Evolutionary conservation across 345 rosid species (phyloP).

Genomic region (Microcos paniculata): DNA sequence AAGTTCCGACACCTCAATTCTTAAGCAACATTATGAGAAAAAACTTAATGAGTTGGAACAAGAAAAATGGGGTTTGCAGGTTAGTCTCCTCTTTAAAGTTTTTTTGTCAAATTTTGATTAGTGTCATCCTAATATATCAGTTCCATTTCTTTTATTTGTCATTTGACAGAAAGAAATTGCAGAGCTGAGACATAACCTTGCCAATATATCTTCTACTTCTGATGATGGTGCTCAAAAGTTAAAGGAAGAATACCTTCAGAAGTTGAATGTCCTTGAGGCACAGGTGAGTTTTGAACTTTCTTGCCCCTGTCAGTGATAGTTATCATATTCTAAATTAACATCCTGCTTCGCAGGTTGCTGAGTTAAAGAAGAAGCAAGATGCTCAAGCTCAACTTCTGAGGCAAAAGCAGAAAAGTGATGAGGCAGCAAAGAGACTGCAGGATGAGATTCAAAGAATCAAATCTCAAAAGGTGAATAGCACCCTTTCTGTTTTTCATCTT

Average conservation of each 20-base stretch:
- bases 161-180: constrained; percentile 85
- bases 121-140: not conserved
- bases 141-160: constrained; percentile 11
- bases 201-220: constrained; percentile 66
- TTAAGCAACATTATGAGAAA: constrained; percentile 92
- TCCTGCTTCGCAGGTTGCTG: constrained; percentile 58
- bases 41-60: constrained; percentile 87
- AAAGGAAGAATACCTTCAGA: constrained; percentile 85
- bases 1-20: constrained; percentile 71
- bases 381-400: constrained; percentile 92
- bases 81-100: constrained; percentile 28
- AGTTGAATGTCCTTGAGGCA: constrained; percentile 79
- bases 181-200: constrained; percentile 66
- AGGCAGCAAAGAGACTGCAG: constrained; percentile 73
- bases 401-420: constrained; percentile 96
- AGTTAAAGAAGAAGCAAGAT: constrained; percentile 93
- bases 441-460: constrained; percentile 78
- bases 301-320: constrained; percentile 5
- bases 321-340: constrained; percentile 9
- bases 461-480: constrained; percentile 8
- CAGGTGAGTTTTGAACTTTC: constrained; percentile 51
- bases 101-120: not conserved
- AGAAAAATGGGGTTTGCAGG: constrained; percentile 81
- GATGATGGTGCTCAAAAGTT: constrained; percentile 84
- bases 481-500: not conserved